Evolutionary conservation across 345 rosid species (phyloP).

Genomic region (Physaria fendleri): DNA sequence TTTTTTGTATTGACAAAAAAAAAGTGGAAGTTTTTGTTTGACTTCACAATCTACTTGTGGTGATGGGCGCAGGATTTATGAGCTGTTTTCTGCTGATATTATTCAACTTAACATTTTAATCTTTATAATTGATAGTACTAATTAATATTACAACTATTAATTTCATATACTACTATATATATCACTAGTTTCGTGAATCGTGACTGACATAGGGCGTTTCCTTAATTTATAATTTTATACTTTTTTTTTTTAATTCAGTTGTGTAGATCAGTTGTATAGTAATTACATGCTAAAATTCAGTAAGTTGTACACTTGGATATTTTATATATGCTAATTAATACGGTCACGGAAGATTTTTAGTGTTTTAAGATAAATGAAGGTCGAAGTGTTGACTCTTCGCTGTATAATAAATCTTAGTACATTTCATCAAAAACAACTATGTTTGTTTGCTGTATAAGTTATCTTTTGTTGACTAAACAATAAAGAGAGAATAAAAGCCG

Average conservation of each 20-base stretch:
- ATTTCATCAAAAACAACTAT: too few relatives aligned
- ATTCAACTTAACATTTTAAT: not conserved
- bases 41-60: conserved; percentile 28
- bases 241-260: not conserved
- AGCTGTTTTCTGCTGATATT: conserved; percentile 20
- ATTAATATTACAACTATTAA: not conserved
- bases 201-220: not conserved
- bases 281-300: not conserved
- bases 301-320: too few relatives aligned
- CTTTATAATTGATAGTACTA: not conserved
- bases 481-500: too few relatives aligned
- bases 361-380: too few relatives aligned
- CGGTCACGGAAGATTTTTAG: too few relatives aligned
- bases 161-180: not conserved
- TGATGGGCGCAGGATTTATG: conserved; percentile 18
- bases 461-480: too few relatives aligned
- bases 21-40: conserved; percentile 28
- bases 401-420: too few relatives aligned
- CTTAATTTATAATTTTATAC: not conserved
- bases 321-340: too few relatives aligned
- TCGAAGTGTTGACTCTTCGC: too few relatives aligned
- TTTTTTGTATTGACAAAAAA: conserved; percentile 18
- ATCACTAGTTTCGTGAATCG: not conserved
- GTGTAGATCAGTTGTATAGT: not conserved
- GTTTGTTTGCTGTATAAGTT: too few relatives aligned